These are phyloP conservation scores for Aspergillus hiratsukae DNA, from an alignment of 2,329 filamentous ascomycete genomes.

Conservation along the genomic window DNA sequence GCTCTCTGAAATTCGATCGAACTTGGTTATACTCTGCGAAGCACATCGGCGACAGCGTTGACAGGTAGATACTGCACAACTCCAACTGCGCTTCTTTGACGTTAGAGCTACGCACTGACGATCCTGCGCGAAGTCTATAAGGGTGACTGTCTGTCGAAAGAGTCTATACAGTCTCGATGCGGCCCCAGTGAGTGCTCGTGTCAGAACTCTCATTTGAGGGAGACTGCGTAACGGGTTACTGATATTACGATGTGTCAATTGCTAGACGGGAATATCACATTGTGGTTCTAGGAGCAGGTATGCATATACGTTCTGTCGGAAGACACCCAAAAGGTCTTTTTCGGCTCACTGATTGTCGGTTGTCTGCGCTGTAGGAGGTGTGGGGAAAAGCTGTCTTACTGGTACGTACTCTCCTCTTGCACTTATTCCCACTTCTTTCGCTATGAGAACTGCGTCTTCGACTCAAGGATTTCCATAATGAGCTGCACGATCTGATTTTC, in stretches of 20 bases:
- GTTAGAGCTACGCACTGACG: not conserved
- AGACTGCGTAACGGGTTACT: conserved; percentile 7
- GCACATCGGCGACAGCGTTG: not conserved
- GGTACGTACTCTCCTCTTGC: conserved; percentile 50
- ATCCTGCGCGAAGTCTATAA: not conserved
- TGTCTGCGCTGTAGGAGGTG: conserved; percentile 59
- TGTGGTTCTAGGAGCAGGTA: conserved; percentile 75
- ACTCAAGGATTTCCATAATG: not conserved
- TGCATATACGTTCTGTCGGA: conserved; percentile 12
- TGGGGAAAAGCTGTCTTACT: conserved; percentile 88
- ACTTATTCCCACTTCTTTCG: conserved; percentile 6
- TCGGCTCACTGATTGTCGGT: conserved; percentile 15
- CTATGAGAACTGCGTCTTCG: not conserved
- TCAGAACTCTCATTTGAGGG: not conserved
- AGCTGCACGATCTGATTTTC: conserved; percentile 5
- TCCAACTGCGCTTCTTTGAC: not conserved
- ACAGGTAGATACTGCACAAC: not conserved
- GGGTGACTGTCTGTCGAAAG: not conserved
- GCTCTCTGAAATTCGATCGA: not conserved
- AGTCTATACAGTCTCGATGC: conserved; percentile 24
- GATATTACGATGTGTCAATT: conserved; percentile 11
- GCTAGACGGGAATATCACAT: conserved; percentile 72
- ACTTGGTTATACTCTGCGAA: not conserved
- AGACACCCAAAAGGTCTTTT: not conserved
- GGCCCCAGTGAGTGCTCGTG: conserved; percentile 32